Evolutionary conservation across 768 basidiomycete species (phyloP), one percentile per base, ranked within the genome.

Genomic region (Gelatoporia subvermispora): DNA sequence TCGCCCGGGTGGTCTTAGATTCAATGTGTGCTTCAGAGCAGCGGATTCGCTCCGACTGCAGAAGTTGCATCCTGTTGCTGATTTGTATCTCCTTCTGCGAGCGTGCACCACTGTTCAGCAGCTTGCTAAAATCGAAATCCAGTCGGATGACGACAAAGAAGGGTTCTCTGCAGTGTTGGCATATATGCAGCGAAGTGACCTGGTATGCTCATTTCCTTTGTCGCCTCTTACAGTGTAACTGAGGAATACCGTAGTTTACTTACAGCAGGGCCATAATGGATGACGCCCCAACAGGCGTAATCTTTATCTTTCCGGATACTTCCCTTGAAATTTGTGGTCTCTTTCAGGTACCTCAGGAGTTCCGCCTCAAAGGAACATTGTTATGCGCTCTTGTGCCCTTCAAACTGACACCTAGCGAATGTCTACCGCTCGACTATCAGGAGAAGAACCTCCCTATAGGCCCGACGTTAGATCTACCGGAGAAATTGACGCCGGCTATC

Each of bases 31-130:
- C 35, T 64, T 84, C 37, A 65, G 66, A 18, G 37, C 67, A 5
- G 57, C 66, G 16, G 67, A 76, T 35, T 70, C 65, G 8, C 55
- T 87, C 11, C 61, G 63, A 21, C 68, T 83, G 22, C 56, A 65
- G 10, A 76, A 68, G 38, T 64, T 85, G 3, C 74, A 84, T 56
- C 64, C 77, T 52, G 59, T 73, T 8, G 53, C 65, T 8, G 78
- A 84, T 45, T 53, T 85, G 18, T 56, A 65, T 17, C 48, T 69
- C 2, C 64, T 87, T 11, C 59, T 82, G 36, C 66, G 65, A 9
- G 75, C 78, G 7, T 82, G 79, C 58, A 67, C 72, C 23, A 66
- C 65, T 16, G 64, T 72, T 16, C 68, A 77, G 18, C 85, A 86
- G 50, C 67, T 76, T 54, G 84, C 75, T 2, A 72, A 70, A 46